phyloP scores from a whole-genome alignment of 345 rosid species.

The Aurinia saxatilis region DNA sequence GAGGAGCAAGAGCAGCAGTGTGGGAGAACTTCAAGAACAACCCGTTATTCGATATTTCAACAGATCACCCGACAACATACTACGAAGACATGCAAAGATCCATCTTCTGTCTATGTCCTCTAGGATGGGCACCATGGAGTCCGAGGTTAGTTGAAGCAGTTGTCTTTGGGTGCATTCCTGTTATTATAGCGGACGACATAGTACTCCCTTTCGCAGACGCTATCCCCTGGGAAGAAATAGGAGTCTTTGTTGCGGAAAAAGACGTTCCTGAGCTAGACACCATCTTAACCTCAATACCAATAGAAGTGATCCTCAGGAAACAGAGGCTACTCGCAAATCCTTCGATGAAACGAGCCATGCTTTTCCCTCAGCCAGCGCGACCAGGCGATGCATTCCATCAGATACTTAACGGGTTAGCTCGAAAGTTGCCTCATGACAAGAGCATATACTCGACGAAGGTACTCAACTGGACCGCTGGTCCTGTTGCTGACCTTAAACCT shows the following conservation, averaged over 20 bases:
- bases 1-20: conserved; percentile 98
- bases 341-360: conserved; percentile 88
- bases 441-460: conserved; percentile 46
- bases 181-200: conserved; percentile 92
- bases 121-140: conserved; percentile 99
- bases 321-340: conserved; percentile 94
- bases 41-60: conserved; percentile 89
- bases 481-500: conserved; percentile 77
- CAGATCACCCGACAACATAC: conserved; percentile 89
- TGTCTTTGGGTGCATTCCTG: conserved; percentile 96
- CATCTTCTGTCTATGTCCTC: conserved; percentile 85
- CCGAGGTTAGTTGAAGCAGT: conserved; percentile 97
- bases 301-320: conserved; percentile 71
- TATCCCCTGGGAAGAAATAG: conserved; percentile 97
- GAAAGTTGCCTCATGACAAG: conserved; percentile 69
- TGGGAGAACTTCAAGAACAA: conserved; percentile 98
- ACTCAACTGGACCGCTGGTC: conserved; percentile 91
- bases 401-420: conserved; percentile 79
- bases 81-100: conserved; percentile 98
- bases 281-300: conserved; percentile 71
- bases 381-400: conserved; percentile 96
- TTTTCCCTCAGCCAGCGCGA: conserved; percentile 91
- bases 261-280: conserved; percentile 78
- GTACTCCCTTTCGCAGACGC: conserved; percentile 96
- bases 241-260: conserved; percentile 81